Conservation (phyloP, 768 basidiomycete genomes). For the Boletus reticulatus region DNA sequence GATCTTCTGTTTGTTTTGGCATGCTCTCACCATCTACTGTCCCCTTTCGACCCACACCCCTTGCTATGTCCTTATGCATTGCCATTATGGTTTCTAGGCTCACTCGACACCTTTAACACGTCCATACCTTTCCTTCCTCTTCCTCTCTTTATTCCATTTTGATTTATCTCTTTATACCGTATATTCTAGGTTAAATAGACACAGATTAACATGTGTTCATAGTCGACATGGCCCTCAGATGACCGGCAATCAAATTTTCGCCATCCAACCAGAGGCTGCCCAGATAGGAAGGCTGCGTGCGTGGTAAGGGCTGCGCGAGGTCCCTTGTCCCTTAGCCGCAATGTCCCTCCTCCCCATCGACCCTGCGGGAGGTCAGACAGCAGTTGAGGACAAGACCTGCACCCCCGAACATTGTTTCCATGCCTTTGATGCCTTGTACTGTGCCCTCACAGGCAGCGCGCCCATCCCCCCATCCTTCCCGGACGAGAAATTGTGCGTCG, state of each 20-base stretch:
- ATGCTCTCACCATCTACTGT: constrained; percentile 22
- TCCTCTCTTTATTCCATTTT: constrained; percentile 32
- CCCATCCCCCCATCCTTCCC: constrained; percentile 63
- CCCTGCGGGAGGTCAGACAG: constrained; percentile 40
- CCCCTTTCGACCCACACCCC: constrained; percentile 15
- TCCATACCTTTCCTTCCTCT: constrained; percentile 11
- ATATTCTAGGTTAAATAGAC: constrained; percentile 38
- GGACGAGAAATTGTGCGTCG: constrained; percentile 74
- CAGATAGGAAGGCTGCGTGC: constrained; percentile 25
- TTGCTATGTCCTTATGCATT: constrained; percentile 30
- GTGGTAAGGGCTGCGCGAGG: constrained; percentile 3
- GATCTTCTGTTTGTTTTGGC: constrained; percentile 12
- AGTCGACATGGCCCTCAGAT: constrained; percentile 21
- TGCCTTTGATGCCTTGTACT: constrained; percentile 80
- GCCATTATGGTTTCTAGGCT: constrained; percentile 21
- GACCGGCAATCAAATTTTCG: constrained; percentile 8
- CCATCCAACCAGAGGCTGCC: constrained; percentile 10
- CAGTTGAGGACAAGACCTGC: constrained; percentile 51
- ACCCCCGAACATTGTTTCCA: constrained; percentile 74
- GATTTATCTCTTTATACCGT: constrained; percentile 42
- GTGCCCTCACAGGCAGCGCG: constrained; percentile 54
- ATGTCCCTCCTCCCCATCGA: constrained; percentile 60
- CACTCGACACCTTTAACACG: constrained; percentile 20
- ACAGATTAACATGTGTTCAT: constrained; percentile 37
- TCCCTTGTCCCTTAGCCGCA: constrained; percentile 25